A percentile compares a stretch with the other conserved stretches of the same genome.
Conservation (phyloP, 352 stramenopile genomes). For the Thraustochytrium sp. region DNA sequence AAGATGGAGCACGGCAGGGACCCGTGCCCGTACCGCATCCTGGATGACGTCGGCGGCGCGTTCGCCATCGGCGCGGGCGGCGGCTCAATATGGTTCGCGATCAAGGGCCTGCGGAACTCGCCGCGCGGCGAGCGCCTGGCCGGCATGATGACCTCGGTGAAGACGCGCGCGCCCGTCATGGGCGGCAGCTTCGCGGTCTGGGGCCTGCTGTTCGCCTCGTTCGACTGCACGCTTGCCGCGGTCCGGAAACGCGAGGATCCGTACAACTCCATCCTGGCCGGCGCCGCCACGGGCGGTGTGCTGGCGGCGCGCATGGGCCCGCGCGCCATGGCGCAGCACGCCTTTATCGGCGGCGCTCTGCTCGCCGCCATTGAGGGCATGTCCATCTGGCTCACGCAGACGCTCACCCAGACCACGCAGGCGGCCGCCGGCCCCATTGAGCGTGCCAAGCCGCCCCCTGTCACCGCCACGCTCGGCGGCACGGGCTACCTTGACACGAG, state of each 20-base stretch:
- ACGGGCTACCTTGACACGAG: conserved; percentile 28
- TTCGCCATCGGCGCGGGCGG: conserved; percentile 78
- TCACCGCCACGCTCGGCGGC: conserved; percentile 26
- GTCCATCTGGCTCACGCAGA: conserved; percentile 41
- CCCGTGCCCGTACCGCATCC: conserved; percentile 95
- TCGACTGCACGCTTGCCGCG: conserved; percentile 93
- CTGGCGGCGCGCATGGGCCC: conserved; percentile 84
- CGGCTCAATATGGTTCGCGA: conserved; percentile 90
- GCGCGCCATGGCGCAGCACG: conserved; percentile 37
- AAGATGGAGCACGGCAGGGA: conserved; percentile 62
- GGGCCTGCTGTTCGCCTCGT: conserved; percentile 94
- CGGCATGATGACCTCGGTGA: conserved; percentile 71
- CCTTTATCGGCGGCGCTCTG: conserved; percentile 42
- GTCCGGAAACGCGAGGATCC: conserved; percentile 97
- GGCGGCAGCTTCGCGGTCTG: conserved; percentile 87
- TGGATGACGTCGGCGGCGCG: conserved; percentile 94
- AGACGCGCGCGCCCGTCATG: conserved; percentile 86
- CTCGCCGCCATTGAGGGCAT: conserved; percentile 46
- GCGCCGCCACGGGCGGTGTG: conserved; percentile 88
- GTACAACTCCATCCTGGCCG: conserved; percentile 98
- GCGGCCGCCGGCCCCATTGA: neutral
- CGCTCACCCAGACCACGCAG: conserved; percentile 5
- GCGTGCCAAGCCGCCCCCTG: conserved; percentile 16
- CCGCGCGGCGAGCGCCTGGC: conserved; percentile 79
- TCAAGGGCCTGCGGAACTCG: conserved; percentile 86